Percentiles rank a stretch among this genome's conserved stretches.
Conservation (phyloP, 768 basidiomycete species). For the Tricholoma sp. region DNA sequence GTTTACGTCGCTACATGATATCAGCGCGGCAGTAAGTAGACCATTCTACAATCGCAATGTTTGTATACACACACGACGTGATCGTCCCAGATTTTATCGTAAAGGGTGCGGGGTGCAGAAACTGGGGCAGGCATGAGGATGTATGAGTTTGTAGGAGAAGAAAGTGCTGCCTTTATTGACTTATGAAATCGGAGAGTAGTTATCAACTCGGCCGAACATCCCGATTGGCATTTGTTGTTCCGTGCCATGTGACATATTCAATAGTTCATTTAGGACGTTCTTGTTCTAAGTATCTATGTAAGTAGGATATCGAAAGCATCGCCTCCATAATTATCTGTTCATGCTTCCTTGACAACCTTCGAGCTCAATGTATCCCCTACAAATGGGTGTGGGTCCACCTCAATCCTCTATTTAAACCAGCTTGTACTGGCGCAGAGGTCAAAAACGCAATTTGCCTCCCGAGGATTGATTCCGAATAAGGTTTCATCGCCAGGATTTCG, state of each 20-base stretch:
- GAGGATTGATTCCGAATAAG: neutral
- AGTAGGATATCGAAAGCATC: neutral
- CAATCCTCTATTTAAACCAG: neutral
- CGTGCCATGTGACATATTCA: too few species aligned
- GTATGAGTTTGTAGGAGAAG: too few species aligned
- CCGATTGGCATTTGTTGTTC: too few species aligned
- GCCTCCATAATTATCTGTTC: neutral
- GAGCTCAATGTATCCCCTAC: neutral
- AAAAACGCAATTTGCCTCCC: neutral
- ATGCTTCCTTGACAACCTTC: neutral
- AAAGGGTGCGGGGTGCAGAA: constrained; percentile 74
- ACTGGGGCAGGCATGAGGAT: constrained; percentile 35
- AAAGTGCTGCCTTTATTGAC: too few species aligned
- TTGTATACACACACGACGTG: constrained; percentile 72
- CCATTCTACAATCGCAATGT: neutral
- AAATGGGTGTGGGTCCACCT: neutral
- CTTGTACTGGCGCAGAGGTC: neutral
- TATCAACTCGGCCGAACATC: too few species aligned
- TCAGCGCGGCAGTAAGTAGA: constrained; percentile 9
- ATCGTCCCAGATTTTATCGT: constrained; percentile 98
- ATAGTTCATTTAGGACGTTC: neutral
- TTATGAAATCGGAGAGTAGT: too few species aligned
- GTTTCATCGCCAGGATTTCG: neutral
- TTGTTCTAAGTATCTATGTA: too few species aligned
- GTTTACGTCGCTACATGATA: constrained; percentile 50